phyloP scores from a whole-genome alignment of 1,139 yeast species.

The Taphrina flavorubra region DNA sequence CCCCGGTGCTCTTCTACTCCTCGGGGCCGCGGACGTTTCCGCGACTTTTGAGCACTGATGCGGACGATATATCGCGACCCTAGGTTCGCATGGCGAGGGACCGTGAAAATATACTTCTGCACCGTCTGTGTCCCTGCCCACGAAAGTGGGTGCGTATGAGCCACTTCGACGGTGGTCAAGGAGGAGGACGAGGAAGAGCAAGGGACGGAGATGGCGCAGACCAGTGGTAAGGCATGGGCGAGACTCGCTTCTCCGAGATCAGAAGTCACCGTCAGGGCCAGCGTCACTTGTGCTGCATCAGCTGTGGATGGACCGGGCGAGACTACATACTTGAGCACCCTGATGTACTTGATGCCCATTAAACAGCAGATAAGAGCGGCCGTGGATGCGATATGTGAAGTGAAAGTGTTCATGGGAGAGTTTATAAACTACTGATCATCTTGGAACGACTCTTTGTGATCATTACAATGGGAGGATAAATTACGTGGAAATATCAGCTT shows the following conservation, averaged over 20 bases:
- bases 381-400: too few relatives aligned
- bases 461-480: too few relatives aligned
- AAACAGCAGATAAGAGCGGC: too few relatives aligned
- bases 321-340: conserved; percentile 5
- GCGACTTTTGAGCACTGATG: background rate
- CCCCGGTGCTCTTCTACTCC: background rate
- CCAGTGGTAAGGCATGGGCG: conserved; percentile 7
- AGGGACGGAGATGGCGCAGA: background rate
- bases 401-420: too few relatives aligned
- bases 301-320: background rate
- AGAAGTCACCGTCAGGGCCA: conserved; percentile 18
- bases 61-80: background rate
- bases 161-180: background rate
- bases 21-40: background rate
- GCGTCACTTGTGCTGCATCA: background rate
- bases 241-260: conserved; percentile 33
- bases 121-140: conserved; percentile 24
- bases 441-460: too few relatives aligned
- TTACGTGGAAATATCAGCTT: too few relatives aligned
- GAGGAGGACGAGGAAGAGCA: too few relatives aligned
- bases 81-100: background rate
- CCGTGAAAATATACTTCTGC: conserved; percentile 5
- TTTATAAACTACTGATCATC: background rate
- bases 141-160: background rate
- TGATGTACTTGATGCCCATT: conserved; percentile 12